These are phyloP conservation scores for Penicillium sp. DNA, from an alignment of 2,329 filamentous ascomycete genomes.

Conservation along the genomic window DNA sequence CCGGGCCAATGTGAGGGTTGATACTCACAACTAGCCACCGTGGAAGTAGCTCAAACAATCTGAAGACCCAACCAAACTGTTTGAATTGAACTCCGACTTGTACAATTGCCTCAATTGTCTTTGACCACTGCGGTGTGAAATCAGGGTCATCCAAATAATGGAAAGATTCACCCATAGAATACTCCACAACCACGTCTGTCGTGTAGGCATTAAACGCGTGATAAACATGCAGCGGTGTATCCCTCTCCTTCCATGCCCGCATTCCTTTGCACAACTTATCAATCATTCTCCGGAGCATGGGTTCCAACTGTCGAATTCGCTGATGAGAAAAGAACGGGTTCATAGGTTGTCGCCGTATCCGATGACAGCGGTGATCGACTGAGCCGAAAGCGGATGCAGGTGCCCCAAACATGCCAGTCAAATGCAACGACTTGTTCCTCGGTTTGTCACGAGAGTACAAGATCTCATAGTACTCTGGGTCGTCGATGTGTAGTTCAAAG, in stretches of 20 bases:
- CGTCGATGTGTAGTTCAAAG: constrained; percentile 34
- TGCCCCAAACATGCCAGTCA: constrained; percentile 29
- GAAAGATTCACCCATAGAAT: constrained; percentile 34
- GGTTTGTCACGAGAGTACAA: constrained; percentile 28
- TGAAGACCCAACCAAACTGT: constrained; percentile 22
- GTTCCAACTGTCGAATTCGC: constrained; percentile 27
- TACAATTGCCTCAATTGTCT: constrained; percentile 27
- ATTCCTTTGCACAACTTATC: constrained; percentile 27
- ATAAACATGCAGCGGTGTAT: constrained; percentile 22
- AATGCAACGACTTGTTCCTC: constrained; percentile 31
- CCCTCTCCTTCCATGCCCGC: constrained; percentile 16
- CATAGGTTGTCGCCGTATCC: constrained; percentile 32
- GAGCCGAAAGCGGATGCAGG: constrained; percentile 33
- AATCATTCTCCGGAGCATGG: constrained; percentile 22
- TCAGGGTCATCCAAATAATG: constrained; percentile 34
- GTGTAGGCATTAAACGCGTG: constrained; percentile 31
- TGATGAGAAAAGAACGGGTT: constrained; percentile 37
- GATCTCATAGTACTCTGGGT: constrained; percentile 23
- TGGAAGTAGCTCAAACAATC: constrained; percentile 22
- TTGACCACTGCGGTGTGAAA: constrained; percentile 32
- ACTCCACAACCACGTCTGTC: constrained; percentile 47
- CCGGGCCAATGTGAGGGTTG: constrained; percentile 20
- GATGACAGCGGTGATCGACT: constrained; percentile 32
- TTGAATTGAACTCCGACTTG: constrained; percentile 21
- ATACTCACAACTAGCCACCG: constrained; percentile 17